Evolutionary conservation across 2,329 filamentous ascomycete genomes (phyloP), one percentile per base, ranked within the genome.

Genomic region (Colletotrichum liaoningense): DNA sequence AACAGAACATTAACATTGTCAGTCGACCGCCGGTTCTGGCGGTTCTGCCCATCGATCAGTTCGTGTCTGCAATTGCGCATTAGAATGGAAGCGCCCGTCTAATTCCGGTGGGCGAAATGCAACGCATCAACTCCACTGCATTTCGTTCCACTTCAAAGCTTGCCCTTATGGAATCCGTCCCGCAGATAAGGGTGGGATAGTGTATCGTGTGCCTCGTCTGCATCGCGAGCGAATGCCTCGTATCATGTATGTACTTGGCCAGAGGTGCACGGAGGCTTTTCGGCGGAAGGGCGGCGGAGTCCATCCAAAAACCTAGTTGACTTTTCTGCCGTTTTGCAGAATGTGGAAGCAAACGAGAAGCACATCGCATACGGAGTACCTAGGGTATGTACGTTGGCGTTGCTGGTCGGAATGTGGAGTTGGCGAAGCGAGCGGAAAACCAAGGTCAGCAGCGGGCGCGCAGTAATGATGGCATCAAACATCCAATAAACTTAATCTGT

Each of bases 401-500:
- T 49, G 19, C 63, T 52, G 38, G 33, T 5, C n/a, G 22, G 33
- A 42, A 11, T 46, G 22, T 28, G 38, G 24, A 62, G 58, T n/a
- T 28, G 35, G 58, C 28, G 58, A 24, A n/a, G 38, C 16, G 11
- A 26, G 24, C 35, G 38, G 38, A 28, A 26, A 26, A 60, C 12
- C 22, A n/a, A 26, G 55, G 22, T 59, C 22, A 19, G 24, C 56
- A 57, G 46, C 46, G 42, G 38, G 30, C 58, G 26, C 38, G 33
- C 54, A 52, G 28, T 67, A 49, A 57, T 57, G 67, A 56, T 42
- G 60, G 70, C 55, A 65, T 59, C 67, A 70, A 73, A 57, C 67
- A 70, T 49, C 54, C 55, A 73, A 58, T 19, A 69, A 70, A 70
- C 67, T 55, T 52, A 73, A 70, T 56, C 56, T 73, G 33, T n/a